Percentiles rank a stretch among this genome's conserved stretches.
Evolutionary conservation across 768 basidiomycete genomes (phyloP).

Genomic region (Coprinopsis cinerea): DNA sequence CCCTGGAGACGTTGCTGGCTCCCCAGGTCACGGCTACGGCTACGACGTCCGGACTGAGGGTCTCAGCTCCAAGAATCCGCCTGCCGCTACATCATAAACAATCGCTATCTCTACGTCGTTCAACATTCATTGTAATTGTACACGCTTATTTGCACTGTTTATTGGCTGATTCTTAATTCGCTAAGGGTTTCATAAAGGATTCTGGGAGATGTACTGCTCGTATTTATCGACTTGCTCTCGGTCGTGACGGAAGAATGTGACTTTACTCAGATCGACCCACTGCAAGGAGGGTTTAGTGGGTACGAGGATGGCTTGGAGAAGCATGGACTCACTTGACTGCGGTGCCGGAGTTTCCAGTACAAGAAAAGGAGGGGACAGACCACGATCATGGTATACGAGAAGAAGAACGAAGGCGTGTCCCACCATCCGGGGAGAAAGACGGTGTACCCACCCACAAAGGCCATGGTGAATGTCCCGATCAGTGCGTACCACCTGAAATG

Average conservation of each 20-base stretch:
- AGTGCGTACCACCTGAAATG: slow-evolving; percentile 38
- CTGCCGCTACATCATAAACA: slow-evolving; percentile 23
- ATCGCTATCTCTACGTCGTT: slow-evolving; percentile 13
- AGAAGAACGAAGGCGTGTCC: slow-evolving; percentile 42
- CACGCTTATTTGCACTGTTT: background rate
- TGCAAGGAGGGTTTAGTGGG: slow-evolving; percentile 14
- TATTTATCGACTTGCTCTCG: slow-evolving; percentile 37
- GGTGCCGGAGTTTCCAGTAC: slow-evolving; percentile 39
- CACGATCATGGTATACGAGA: slow-evolving; percentile 43
- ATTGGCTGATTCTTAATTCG: background rate
- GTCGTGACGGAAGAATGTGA: slow-evolving; percentile 42
- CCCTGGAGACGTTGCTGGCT: slow-evolving; percentile 60
- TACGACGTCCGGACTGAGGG: slow-evolving; percentile 68
- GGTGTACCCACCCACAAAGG: slow-evolving; percentile 42
- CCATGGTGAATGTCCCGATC: slow-evolving; percentile 37
- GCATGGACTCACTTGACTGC: slow-evolving; percentile 28
- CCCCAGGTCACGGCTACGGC: slow-evolving; percentile 66
- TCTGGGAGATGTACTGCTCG: slow-evolving; percentile 22
- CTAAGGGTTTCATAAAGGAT: background rate
- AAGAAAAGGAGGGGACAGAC: slow-evolving; percentile 37
- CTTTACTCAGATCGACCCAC: slow-evolving; percentile 34
- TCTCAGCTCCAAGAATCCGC: slow-evolving; percentile 47
- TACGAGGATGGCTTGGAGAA: background rate
- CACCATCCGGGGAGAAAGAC: slow-evolving; percentile 49
- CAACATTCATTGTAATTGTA: slow-evolving; percentile 1